Evolutionary conservation across 2,329 filamentous ascomycete genomes (phyloP).

Genomic region (Aspergillus terreus): DNA sequence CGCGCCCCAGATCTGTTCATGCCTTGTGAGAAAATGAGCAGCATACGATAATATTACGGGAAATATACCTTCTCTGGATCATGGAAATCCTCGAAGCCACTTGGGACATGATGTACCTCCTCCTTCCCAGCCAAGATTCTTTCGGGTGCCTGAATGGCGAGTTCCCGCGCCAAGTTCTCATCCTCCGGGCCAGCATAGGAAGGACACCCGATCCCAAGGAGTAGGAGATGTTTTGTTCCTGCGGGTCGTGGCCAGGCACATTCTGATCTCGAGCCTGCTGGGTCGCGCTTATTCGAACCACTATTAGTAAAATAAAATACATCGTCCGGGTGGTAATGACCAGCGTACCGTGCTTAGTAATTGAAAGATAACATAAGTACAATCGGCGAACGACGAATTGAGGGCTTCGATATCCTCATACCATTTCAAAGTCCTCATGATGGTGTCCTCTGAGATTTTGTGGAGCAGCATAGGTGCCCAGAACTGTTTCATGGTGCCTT

Average conservation of each 20-base stretch:
- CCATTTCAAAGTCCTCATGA: constrained; percentile 4
- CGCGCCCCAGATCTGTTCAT: constrained; percentile 5
- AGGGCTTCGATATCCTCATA: constrained; percentile 3
- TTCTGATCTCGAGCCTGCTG: not conserved
- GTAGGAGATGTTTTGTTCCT: constrained; percentile 6
- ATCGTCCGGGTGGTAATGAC: not conserved
- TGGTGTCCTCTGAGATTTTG: constrained; percentile 1
- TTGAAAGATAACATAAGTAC: constrained; percentile 13
- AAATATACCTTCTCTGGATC: constrained; percentile 6
- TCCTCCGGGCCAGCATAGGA: constrained; percentile 1
- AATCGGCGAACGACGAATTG: constrained; percentile 5
- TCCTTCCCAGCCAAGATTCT: constrained; percentile 1
- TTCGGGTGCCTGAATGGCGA: constrained; percentile 1
- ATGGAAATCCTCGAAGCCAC: constrained; percentile 5
- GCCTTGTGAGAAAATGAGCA: not conserved
- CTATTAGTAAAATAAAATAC: not conserved
- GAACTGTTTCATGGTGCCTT: constrained; percentile 12
- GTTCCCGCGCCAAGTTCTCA: constrained; percentile 3
- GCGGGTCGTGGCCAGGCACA: constrained; percentile 10
- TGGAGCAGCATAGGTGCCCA: constrained; percentile 5
- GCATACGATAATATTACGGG: not conserved
- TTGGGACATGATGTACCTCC: constrained; percentile 1
- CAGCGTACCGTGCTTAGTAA: constrained; percentile 4
- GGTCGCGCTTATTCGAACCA: constrained; percentile 1
- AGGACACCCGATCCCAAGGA: constrained; percentile 9